These are phyloP conservation scores for Capronia americana DNA, from an alignment of 2,329 filamentous ascomycete species.

Conservation along the genomic window DNA sequence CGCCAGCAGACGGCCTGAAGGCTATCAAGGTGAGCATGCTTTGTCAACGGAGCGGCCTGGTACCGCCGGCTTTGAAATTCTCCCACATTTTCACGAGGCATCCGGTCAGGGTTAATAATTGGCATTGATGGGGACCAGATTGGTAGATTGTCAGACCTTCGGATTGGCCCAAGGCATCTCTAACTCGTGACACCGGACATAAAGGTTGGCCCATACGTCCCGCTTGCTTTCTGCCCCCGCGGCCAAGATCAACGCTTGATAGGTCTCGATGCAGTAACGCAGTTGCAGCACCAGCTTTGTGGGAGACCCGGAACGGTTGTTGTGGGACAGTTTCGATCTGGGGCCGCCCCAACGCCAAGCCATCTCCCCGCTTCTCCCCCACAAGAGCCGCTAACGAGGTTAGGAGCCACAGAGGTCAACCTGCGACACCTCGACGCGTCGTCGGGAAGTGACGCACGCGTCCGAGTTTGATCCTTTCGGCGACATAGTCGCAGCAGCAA, in stretches of 20 bases:
- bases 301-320: too few species aligned
- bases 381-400: too few species aligned
- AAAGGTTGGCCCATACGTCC: too few species aligned
- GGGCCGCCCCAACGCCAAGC: neutral
- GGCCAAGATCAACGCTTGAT: neutral
- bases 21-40: neutral
- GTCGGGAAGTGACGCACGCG: too few species aligned
- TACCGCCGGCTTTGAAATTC: neutral
- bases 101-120: neutral
- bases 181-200: too few species aligned
- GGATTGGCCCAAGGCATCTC: too few species aligned
- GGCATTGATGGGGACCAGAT: neutral
- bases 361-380: neutral
- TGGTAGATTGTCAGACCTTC: neutral
- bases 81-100: neutral
- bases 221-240: neutral
- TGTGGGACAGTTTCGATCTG: neutral
- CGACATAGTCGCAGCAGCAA: too few species aligned
- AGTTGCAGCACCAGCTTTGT: neutral
- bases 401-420: too few species aligned
- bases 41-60: conserved; percentile 7
- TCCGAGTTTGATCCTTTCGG: too few species aligned
- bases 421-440: too few species aligned
- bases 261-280: neutral
- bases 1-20: too few species aligned